These are phyloP conservation scores for Lyophyllum shimeji DNA, from an alignment of 768 basidiomycete species.

Conservation along the genomic window DNA sequence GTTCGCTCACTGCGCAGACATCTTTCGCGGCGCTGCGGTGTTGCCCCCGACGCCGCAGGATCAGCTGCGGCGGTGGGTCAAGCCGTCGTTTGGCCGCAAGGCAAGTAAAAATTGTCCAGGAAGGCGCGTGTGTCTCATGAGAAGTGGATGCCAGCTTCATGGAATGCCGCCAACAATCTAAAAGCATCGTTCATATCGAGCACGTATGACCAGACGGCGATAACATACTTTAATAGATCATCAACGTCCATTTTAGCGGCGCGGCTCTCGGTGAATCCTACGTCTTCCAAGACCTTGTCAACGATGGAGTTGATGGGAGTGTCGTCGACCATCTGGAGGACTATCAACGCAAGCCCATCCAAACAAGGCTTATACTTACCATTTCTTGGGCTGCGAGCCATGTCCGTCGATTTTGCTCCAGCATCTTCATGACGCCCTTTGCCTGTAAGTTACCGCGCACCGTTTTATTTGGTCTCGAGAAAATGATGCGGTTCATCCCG, in stretches of 20 bases:
- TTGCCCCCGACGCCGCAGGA: neutral
- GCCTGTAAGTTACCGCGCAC: constrained; percentile 89
- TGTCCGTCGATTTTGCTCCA: constrained; percentile 91
- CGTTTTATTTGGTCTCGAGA: constrained; percentile 88
- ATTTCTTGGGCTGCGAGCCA: constrained; percentile 83
- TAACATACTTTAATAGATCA: constrained; percentile 80
- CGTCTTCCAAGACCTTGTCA: constrained; percentile 70
- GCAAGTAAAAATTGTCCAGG: neutral
- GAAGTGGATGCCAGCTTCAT: constrained; percentile 74
- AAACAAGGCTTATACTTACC: constrained; percentile 29
- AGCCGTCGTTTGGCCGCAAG: neutral
- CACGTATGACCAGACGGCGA: neutral
- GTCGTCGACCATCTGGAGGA: constrained; percentile 56
- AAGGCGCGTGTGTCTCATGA: constrained; percentile 35
- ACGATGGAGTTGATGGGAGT: constrained; percentile 69
- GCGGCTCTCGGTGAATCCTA: constrained; percentile 72
- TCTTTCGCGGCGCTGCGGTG: neutral
- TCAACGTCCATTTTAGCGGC: constrained; percentile 94
- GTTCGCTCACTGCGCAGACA: neutral
- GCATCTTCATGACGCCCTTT: constrained; percentile 92
- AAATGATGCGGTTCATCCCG: constrained; percentile 88
- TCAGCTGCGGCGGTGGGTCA: neutral
- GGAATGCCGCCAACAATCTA: constrained; percentile 72
- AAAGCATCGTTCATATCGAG: constrained; percentile 3
- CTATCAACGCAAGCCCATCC: neutral